Percentiles rank a stretch among this genome's conserved stretches.
Conservation (phyloP, 225 moss, liverwort and hornwort species). For the Straminergon stramineum region DNA sequence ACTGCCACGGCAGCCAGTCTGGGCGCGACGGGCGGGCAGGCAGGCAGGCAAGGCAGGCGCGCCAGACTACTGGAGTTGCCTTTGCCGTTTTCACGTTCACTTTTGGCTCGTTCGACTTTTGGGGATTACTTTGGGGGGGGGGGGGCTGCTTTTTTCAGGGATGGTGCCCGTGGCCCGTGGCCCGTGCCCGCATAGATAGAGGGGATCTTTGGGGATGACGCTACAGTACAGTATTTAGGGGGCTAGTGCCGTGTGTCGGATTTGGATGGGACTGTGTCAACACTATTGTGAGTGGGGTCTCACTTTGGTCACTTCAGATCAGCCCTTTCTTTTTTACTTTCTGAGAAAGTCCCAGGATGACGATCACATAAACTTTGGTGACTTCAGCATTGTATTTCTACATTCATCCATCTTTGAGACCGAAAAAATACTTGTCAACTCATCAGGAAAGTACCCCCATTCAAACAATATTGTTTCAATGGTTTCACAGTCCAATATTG, state of each 20-base stretch:
- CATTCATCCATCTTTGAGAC: too few relatives aligned
- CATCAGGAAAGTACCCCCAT: too few relatives aligned
- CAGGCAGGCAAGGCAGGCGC: not conserved
- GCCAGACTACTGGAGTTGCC: not conserved
- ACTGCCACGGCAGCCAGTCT: not conserved
- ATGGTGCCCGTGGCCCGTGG: not conserved
- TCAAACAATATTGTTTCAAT: too few relatives aligned
- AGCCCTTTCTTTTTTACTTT: too few relatives aligned
- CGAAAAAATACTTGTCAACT: too few relatives aligned
- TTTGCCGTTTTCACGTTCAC: not conserved
- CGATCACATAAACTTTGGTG: too few relatives aligned
- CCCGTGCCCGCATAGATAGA: not conserved
- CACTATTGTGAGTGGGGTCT: not conserved
- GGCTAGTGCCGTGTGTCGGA: not conserved
- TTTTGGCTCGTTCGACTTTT: not conserved
- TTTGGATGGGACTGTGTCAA: not conserved
- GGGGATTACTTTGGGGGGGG: not conserved
- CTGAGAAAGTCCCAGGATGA: too few relatives aligned
- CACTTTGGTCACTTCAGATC: not conserved
- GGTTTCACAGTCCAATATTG: too few relatives aligned
- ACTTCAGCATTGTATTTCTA: too few relatives aligned
- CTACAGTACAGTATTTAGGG: not conserved
- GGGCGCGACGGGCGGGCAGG: not conserved
- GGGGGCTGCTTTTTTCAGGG: not conserved
- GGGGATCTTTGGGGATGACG: not conserved